These are phyloP conservation scores for Singerocomus inundabilis DNA, from an alignment of 1,284 basidiomycete species.

Conservation along the genomic window DNA sequence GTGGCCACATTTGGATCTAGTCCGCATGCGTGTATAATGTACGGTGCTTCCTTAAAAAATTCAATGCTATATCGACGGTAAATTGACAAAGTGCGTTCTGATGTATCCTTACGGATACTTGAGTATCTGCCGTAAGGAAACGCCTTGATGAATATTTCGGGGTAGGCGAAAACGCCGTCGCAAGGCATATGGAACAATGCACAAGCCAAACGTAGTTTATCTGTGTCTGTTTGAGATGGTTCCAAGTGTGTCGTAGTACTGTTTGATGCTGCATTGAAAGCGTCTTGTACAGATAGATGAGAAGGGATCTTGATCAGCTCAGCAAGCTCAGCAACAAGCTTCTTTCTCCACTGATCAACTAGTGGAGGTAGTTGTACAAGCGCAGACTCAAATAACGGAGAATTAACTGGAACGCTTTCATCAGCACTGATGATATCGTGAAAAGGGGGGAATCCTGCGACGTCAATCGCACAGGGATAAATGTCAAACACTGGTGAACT, in stretches of 20 bases:
- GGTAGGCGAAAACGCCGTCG: not conserved
- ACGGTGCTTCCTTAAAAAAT: constrained; percentile 5
- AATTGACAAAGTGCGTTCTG: not conserved
- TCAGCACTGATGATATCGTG: constrained; percentile 9
- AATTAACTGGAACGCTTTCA: not conserved
- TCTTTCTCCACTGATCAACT: constrained; percentile 8
- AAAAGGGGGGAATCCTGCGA: constrained; percentile 8
- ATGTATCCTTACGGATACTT: too few relatives aligned
- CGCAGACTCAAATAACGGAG: constrained; percentile 8
- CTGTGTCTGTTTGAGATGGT: not conserved
- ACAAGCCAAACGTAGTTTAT: constrained; percentile 11
- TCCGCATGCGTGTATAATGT: constrained; percentile 8
- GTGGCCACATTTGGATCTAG: constrained; percentile 18
- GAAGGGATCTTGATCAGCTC: constrained; percentile 7
- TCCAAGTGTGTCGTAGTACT: not conserved
- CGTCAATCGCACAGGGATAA: constrained; percentile 12
- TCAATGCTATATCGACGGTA: not conserved
- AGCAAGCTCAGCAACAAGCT: constrained; percentile 5
- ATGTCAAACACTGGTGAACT: not conserved
- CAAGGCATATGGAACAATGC: not conserved
- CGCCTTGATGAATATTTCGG: not conserved
- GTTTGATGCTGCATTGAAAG: not conserved
- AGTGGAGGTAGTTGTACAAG: constrained; percentile 13
- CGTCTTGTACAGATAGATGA: not conserved
- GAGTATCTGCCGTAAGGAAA: too few relatives aligned